Percentiles rank a stretch among this genome's conserved stretches.
Conservation (phyloP, 345 rosid species). For the Gossypium thurberi region DNA sequence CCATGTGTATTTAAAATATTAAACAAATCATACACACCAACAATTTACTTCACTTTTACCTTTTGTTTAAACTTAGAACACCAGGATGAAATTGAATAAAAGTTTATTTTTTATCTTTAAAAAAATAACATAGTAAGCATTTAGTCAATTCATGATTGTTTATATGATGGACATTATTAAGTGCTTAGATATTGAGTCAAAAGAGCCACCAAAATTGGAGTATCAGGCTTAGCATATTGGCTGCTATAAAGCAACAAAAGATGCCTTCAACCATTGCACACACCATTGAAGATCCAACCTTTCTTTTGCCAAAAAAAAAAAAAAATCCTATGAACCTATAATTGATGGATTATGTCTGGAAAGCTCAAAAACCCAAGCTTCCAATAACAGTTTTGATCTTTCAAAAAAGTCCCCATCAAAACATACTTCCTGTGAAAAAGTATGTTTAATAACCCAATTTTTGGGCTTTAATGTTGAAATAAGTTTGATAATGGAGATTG, state of each 20-base stretch:
- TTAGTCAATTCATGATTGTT: too few species aligned
- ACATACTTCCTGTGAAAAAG: neutral
- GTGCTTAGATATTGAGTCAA: conserved; percentile 32
- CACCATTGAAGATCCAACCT: conserved; percentile 15
- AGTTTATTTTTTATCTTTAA: too few species aligned
- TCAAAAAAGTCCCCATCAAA: neutral
- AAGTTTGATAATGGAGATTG: too few species aligned
- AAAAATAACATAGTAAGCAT: too few species aligned
- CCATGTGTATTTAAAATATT: too few species aligned
- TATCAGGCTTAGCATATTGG: conserved; percentile 26
- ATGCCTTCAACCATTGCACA: conserved; percentile 4
- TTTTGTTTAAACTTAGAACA: too few species aligned
- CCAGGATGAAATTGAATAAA: too few species aligned
- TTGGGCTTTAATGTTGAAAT: neutral
- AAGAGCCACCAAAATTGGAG: conserved; percentile 31
- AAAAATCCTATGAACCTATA: conserved; percentile 2
- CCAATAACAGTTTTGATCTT: conserved; percentile 16
- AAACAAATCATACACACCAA: too few species aligned
- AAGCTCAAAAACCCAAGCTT: conserved; percentile 25
- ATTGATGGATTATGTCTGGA: conserved; percentile 9
- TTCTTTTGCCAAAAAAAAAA: conserved; percentile 15
- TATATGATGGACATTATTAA: too few species aligned
- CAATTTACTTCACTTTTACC: too few species aligned
- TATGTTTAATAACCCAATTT: neutral
- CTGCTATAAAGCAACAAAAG: conserved; percentile 33